phyloP scores from a whole-genome alignment of 2,329 filamentous ascomycete genomes.

The Spiromastix sp. region DNA sequence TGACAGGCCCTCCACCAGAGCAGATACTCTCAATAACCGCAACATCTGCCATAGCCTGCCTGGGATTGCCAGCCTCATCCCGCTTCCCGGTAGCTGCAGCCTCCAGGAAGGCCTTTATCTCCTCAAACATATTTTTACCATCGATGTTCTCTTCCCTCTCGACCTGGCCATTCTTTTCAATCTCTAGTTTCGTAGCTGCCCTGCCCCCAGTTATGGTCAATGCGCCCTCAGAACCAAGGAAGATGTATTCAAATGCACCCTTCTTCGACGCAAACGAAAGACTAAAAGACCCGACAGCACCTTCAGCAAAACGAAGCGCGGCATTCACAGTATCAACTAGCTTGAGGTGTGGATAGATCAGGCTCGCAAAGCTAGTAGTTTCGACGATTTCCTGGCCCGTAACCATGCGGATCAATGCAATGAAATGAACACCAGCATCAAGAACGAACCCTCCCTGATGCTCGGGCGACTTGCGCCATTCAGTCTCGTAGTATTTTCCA shows the following conservation, averaged over 20 bases:
- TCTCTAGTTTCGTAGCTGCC: conserved; percentile 29
- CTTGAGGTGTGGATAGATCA: conserved; percentile 41
- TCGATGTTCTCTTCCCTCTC: conserved; percentile 43
- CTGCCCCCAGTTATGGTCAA: conserved; percentile 34
- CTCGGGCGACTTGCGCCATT: conserved; percentile 46
- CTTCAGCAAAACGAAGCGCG: conserved; percentile 36
- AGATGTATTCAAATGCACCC: conserved; percentile 37
- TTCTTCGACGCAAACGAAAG: conserved; percentile 45
- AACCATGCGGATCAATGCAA: conserved; percentile 42
- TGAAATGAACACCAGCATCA: conserved; percentile 48
- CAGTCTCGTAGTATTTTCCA: conserved; percentile 46
- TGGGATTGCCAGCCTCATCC: conserved; percentile 29
- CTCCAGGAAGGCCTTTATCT: conserved; percentile 12
- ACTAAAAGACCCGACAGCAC: conserved; percentile 40
- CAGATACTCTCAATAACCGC: conserved; percentile 33
- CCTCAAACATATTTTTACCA: conserved; percentile 29
- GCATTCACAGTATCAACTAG: conserved; percentile 49
- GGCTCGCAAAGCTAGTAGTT: conserved; percentile 38
- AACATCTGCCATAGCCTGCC: conserved; percentile 43
- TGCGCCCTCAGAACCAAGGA: conserved; percentile 42
- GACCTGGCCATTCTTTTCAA: conserved; percentile 39
- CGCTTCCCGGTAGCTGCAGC: conserved; percentile 3
- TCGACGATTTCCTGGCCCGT: conserved; percentile 35
- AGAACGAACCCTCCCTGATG: conserved; percentile 51
- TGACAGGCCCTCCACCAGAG: conserved; percentile 18